Conservation (phyloP, 257 asterid genomes). For the Solanum medicagineum region DNA sequence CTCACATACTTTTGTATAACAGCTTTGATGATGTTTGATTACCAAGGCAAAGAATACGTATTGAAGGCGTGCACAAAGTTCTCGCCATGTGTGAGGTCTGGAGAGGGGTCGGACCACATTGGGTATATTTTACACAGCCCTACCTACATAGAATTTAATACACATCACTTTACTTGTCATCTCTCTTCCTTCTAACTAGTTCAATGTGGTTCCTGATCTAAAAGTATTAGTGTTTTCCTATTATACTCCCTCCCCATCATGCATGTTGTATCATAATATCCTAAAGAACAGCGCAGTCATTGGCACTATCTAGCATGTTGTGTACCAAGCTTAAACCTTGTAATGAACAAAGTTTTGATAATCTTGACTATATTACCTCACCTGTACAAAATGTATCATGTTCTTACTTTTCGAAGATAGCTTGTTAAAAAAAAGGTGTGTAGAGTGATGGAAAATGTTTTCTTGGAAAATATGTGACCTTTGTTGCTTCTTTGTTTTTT, state of each 20-base stretch:
- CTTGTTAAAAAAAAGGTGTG: neutral
- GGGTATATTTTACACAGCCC: neutral
- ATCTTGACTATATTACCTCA: neutral
- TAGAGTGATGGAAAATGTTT: neutral
- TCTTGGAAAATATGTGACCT: neutral
- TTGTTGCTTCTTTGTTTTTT: neutral
- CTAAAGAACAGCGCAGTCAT: neutral
- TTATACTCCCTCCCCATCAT: neutral
- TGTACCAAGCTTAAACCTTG: neutral
- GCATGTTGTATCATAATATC: neutral
- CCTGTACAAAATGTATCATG: neutral
- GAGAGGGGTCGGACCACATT: neutral
- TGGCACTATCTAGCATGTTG: neutral
- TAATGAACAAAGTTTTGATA: neutral
- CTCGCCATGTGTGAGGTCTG: neutral
- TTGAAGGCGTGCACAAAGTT: neutral
- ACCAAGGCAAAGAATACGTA: neutral
- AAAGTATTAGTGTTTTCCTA: neutral
- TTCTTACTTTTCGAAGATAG: neutral
- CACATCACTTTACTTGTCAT: neutral
- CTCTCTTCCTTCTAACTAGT: neutral
- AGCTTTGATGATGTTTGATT: neutral
- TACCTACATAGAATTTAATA: neutral
- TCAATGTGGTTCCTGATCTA: neutral
- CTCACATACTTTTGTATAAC: neutral